A percentile compares a stretch with the other conserved stretches of the same genome.
These are phyloP conservation scores for Oidiodendron maius DNA, from an alignment of 495 filamentous ascomycete genomes.

Conservation along the genomic window DNA sequence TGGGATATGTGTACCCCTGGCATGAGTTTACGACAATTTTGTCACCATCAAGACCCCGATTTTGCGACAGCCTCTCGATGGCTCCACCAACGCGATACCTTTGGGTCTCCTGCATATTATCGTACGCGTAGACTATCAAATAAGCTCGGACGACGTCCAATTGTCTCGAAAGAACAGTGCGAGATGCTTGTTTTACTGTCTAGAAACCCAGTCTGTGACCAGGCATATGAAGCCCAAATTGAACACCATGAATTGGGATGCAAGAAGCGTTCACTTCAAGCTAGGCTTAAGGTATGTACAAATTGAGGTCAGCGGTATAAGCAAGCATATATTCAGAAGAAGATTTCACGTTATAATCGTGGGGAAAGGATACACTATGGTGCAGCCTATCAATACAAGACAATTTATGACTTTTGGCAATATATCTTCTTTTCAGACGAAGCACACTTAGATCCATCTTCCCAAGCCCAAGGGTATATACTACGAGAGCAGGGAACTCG, in stretches of 20 bases:
- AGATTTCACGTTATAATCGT: no score
- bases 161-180: neutral
- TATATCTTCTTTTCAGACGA: no score
- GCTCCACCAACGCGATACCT: neutral
- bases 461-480: neutral
- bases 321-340: no score
- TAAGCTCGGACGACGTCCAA: neutral
- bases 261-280: no score
- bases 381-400: no score
- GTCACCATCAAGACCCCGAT: no score
- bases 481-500: constrained; percentile 6
- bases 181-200: constrained; percentile 2
- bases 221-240: constrained; percentile 14
- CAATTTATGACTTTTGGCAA: no score
- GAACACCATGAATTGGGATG: constrained; percentile 1
- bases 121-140: neutral
- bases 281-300: no score
- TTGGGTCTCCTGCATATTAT: no score
- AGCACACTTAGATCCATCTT: constrained; percentile 3
- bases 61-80: neutral
- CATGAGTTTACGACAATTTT: neutral
- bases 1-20: neutral
- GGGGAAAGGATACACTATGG: no score
- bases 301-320: no score
- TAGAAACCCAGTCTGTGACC: constrained; percentile 5